A percentile compares a stretch with the other conserved stretches of the same genome.
These are phyloP conservation scores for Westerdykella ornata DNA, from an alignment of 2,329 filamentous ascomycete species.

Conservation along the genomic window DNA sequence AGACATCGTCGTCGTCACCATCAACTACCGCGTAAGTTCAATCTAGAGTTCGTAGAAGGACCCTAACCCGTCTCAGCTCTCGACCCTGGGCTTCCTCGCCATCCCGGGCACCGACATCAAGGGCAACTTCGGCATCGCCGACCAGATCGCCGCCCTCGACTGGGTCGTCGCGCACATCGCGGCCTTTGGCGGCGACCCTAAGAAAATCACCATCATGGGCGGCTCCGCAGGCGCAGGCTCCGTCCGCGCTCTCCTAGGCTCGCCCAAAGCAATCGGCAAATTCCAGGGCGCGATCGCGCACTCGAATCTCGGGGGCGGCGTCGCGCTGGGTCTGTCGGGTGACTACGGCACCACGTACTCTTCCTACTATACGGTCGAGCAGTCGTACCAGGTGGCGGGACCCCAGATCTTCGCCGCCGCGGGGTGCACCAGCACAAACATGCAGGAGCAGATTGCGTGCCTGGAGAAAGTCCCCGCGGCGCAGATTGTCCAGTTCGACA, in stretches of 20 bases:
- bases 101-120: constrained; percentile 50
- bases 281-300: constrained; percentile 45
- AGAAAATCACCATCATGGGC: constrained; percentile 43
- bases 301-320: constrained; percentile 52
- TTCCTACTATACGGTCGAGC: constrained; percentile 51
- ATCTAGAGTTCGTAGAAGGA: too few relatives aligned
- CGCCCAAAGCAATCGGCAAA: constrained; percentile 43
- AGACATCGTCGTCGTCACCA: constrained; percentile 53
- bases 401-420: constrained; percentile 47
- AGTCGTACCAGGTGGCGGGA: constrained; percentile 46
- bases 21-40: constrained; percentile 60
- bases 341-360: constrained; percentile 55
- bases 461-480: constrained; percentile 45
- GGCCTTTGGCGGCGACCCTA: constrained; percentile 44
- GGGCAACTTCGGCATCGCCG: constrained; percentile 49
- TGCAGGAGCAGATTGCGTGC: constrained; percentile 48
- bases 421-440: constrained; percentile 45
- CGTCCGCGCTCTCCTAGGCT: constrained; percentile 49
- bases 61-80: too few relatives aligned
- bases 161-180: constrained; percentile 45
- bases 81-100: constrained; percentile 54
- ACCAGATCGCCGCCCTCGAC: constrained; percentile 46
- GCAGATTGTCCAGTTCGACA: constrained; percentile 37
- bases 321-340: constrained; percentile 49
- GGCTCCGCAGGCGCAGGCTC: constrained; percentile 51